Evolutionary conservation across 768 basidiomycete species (phyloP).

Genomic region (Hericium rajendrae): DNA sequence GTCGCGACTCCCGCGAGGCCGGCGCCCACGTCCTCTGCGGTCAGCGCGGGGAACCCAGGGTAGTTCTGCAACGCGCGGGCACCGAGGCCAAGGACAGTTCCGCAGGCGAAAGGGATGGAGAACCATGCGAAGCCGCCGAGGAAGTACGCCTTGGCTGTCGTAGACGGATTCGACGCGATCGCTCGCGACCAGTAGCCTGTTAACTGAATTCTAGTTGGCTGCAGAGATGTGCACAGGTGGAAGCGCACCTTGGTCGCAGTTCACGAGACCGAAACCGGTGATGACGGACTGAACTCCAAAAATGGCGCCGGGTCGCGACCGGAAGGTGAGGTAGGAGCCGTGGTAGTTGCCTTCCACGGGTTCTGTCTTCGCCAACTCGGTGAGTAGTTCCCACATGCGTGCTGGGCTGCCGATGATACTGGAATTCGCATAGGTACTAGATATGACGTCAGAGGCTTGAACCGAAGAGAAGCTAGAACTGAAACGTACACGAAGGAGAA

Average conservation of each 20-base stretch:
- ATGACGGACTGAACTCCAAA: slow-evolving; percentile 18
- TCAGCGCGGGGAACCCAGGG: slow-evolving; percentile 21
- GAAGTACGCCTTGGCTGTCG: slow-evolving; percentile 29
- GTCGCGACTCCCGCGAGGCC: slow-evolving; percentile 27
- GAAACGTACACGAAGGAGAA: slow-evolving; percentile 21
- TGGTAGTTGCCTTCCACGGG: slow-evolving; percentile 28
- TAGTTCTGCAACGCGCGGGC: slow-evolving; percentile 19
- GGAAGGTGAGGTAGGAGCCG: slow-evolving; percentile 29
- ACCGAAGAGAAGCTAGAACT: slow-evolving; percentile 1
- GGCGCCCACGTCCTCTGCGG: slow-evolving; percentile 21
- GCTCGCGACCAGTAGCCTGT: slow-evolving; percentile 29
- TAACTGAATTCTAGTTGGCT: background rate
- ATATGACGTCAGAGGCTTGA: background rate
- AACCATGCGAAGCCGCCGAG: slow-evolving; percentile 32
- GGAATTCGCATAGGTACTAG: slow-evolving; percentile 19
- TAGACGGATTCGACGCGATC: slow-evolving; percentile 27
- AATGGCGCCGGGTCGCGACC: slow-evolving; percentile 17
- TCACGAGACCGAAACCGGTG: slow-evolving; percentile 17
- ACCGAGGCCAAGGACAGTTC: slow-evolving; percentile 27
- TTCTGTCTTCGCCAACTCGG: slow-evolving; percentile 16
- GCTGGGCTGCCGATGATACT: slow-evolving; percentile 29
- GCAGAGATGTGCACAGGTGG: background rate
- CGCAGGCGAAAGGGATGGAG: slow-evolving; percentile 29
- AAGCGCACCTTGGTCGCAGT: slow-evolving; percentile 14
- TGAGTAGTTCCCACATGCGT: slow-evolving; percentile 15